Evolutionary conservation across 163 green algal genomes (phyloP).

Genomic region (Chlamydomonas reinhardtii): DNA sequence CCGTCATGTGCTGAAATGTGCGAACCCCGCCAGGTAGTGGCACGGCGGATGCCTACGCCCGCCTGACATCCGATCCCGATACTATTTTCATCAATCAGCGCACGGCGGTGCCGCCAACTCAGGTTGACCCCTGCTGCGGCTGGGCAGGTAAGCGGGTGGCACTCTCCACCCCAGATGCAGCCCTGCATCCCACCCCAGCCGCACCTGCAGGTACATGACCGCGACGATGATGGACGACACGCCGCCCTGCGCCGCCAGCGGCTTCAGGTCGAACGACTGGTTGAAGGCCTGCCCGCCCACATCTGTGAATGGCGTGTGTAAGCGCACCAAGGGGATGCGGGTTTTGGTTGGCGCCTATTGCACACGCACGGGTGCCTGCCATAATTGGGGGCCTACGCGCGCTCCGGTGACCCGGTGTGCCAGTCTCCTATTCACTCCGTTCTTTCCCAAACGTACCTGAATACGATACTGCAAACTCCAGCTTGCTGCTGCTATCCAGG

Average conservation of each 20-base stretch:
- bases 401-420: too few relatives aligned
- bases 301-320: background rate
- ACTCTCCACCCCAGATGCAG: too few relatives aligned
- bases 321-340: too few relatives aligned
- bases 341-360: too few relatives aligned
- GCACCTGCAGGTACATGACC: conserved; percentile 46
- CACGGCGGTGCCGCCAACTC: conserved; percentile 3
- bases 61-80: background rate
- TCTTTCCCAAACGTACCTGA: conserved; percentile 9
- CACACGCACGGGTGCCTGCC: too few relatives aligned
- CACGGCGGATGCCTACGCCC: background rate
- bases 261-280: conserved; percentile 39
- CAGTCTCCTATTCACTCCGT: too few relatives aligned
- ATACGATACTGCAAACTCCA: conserved; percentile 53
- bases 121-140: background rate
- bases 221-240: conserved; percentile 39
- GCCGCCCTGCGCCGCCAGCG: background rate
- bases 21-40: too few relatives aligned
- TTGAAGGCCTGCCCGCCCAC: conserved; percentile 17
- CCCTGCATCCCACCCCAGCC: too few relatives aligned
- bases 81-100: conserved; percentile 26
- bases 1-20: too few relatives aligned
- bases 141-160: conserved; percentile 25
- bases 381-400: too few relatives aligned
- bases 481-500: conserved; percentile 42